Conservation (phyloP, 352 stramenopile genomes). For the Phytophthora pluvialis region DNA sequence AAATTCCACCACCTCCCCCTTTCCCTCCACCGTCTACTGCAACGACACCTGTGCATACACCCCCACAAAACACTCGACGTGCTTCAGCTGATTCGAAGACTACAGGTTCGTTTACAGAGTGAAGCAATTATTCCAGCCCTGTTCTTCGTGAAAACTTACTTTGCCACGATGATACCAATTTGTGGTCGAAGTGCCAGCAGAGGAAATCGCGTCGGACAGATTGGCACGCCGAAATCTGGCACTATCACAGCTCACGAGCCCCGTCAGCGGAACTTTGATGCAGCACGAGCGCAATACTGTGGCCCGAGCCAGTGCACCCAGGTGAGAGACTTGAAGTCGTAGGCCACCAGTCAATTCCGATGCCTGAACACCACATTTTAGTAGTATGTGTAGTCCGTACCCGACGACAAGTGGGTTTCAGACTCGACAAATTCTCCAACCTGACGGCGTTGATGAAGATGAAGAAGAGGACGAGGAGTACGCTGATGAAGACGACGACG, state of each 20-base stretch:
- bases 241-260: constrained; percentile 66
- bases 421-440: constrained; percentile 18
- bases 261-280: neutral
- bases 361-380: neutral
- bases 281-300: constrained; percentile 5
- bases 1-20: constrained; percentile 57
- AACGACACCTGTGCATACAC: constrained; percentile 6
- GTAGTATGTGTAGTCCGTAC: constrained; percentile 5
- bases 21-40: constrained; percentile 44
- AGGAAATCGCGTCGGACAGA: constrained; percentile 42
- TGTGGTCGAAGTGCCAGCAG: neutral
- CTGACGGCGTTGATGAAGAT: constrained; percentile 38
- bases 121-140: too few species aligned
- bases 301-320: constrained; percentile 27
- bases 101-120: neutral
- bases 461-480: constrained; percentile 55
- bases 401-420: constrained; percentile 5
- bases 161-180: neutral
- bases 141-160: neutral
- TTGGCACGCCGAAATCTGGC: constrained; percentile 60
- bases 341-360: neutral
- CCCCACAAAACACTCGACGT: constrained; percentile 15
- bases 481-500: constrained; percentile 58
- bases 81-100: constrained; percentile 22
- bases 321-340: constrained; percentile 6